Percentiles rank a stretch among this genome's conserved stretches.
Conservation (phyloP, 331 rosid genomes). For the Malus hybrid region DNA sequence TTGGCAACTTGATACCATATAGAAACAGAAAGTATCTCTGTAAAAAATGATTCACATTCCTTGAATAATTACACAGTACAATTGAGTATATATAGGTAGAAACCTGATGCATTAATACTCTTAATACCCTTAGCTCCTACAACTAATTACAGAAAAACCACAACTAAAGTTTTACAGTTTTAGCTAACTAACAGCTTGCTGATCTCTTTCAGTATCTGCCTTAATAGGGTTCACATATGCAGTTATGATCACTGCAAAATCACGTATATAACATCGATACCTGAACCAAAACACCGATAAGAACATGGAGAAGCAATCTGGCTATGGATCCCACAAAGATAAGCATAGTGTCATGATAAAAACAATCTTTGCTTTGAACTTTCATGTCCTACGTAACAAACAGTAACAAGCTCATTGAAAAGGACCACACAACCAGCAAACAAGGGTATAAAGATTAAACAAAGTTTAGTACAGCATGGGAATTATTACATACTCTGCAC, state of each 20-base stretch:
- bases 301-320: constrained; percentile 11
- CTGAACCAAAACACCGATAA: background rate
- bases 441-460: constrained; percentile 6
- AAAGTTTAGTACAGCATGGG: background rate
- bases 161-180: too few relatives aligned
- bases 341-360: constrained; percentile 15
- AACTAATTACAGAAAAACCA: too few relatives aligned
- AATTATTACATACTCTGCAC: constrained; percentile 69
- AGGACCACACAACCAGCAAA: constrained; percentile 37
- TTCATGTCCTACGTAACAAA: background rate
- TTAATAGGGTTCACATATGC: constrained; percentile 8
- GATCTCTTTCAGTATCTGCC: too few relatives aligned
- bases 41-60: too few relatives aligned
- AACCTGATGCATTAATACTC: too few relatives aligned
- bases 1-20: too few relatives aligned
- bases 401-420: constrained; percentile 17
- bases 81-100: too few relatives aligned
- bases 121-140: too few relatives aligned
- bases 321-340: constrained; percentile 67
- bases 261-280: background rate
- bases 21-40: too few relatives aligned
- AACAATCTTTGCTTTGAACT: background rate
- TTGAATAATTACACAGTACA: too few relatives aligned
- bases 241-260: background rate
- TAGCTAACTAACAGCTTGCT: too few relatives aligned